A percentile compares a stretch with the other conserved stretches of the same genome.
Conservation (phyloP, 2,329 filamentous ascomycete genomes). For the Ophiostoma sp. region DNA sequence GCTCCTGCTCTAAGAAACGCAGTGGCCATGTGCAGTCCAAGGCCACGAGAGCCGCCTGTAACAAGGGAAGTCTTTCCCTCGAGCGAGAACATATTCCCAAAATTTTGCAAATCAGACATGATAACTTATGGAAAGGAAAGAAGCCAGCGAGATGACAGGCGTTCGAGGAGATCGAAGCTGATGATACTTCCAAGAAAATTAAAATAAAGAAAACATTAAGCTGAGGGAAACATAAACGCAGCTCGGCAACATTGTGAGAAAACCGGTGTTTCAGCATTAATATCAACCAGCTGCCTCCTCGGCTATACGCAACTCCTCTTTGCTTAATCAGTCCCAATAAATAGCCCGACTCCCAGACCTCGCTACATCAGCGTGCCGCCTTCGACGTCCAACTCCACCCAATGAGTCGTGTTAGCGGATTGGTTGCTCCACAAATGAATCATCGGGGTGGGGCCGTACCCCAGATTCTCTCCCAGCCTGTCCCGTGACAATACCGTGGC, state of each 20-base stretch:
- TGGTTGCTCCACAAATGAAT: slow-evolving; percentile 3
- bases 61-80: slow-evolving; percentile 25
- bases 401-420: slow-evolving; percentile 22
- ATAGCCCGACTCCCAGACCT: not conserved
- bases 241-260: not conserved
- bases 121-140: not conserved
- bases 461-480: not conserved
- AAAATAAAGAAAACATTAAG: too few species aligned
- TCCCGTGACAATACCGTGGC: not conserved
- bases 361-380: slow-evolving; percentile 10
- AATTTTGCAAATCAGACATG: not conserved
- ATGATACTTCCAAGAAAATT: not conserved
- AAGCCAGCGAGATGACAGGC: not conserved
- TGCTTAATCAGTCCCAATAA: not conserved
- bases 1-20: slow-evolving; percentile 65
- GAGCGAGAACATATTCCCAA: not conserved
- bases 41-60: slow-evolving; percentile 46
- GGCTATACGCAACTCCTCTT: not conserved
- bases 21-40: slow-evolving; percentile 60
- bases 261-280: not conserved
- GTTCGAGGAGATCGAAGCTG: not conserved
- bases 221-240: not conserved
- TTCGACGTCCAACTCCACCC: slow-evolving; percentile 31
- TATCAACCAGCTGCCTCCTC: not conserved
- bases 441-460: not conserved